phyloP scores from a whole-genome alignment of 371 early-diverging fungal genomes.

The Blakeslea trispora region DNA sequence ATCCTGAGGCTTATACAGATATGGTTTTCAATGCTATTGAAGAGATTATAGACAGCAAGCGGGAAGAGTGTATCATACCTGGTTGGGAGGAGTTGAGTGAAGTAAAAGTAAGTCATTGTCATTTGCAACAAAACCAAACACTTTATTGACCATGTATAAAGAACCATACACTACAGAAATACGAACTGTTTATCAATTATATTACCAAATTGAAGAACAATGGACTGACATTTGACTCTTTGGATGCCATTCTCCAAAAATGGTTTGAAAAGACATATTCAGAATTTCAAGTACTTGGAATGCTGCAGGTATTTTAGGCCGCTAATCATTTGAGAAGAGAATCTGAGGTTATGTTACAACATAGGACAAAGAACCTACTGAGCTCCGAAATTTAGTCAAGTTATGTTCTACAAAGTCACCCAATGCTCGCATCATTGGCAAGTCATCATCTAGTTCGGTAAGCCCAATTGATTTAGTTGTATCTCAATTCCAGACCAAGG shows the following conservation, averaged over 20 bases:
- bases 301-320: conserved; percentile 26
- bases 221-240: conserved; percentile 41
- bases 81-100: conserved; percentile 30
- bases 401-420: conserved; percentile 26
- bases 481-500: conserved; percentile 31
- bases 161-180: conserved; percentile 34
- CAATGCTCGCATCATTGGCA: not conserved
- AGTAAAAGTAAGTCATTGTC: conserved; percentile 22
- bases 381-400: conserved; percentile 34
- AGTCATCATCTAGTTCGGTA: not conserved
- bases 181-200: conserved; percentile 42
- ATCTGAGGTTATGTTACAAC: too few species aligned
- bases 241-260: conserved; percentile 44
- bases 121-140: not conserved
- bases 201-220: conserved; percentile 45
- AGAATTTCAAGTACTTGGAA: conserved; percentile 31
- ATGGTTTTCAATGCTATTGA: conserved; percentile 38
- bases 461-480: conserved; percentile 41
- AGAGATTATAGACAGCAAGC: conserved; percentile 35
- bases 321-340: too few species aligned
- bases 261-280: conserved; percentile 43
- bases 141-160: conserved; percentile 6
- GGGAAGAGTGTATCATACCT: conserved; percentile 27
- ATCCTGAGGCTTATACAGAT: conserved; percentile 30
- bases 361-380: conserved; percentile 40